phyloP scores from a whole-genome alignment of 2,329 filamentous ascomycete species.

The Macrophomina tecta region DNA sequence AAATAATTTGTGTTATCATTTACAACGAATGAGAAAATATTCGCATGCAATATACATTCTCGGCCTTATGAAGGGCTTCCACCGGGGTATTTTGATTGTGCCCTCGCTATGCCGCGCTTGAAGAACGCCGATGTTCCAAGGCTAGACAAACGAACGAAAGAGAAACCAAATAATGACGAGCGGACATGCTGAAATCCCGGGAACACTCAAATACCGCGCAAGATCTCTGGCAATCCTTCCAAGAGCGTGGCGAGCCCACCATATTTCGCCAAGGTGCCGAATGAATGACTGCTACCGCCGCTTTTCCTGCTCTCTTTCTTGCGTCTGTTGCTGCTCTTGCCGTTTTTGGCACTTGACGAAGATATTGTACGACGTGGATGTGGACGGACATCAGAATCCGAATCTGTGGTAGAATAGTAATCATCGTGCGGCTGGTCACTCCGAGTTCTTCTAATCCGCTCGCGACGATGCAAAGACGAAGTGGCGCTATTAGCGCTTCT shows the following conservation, averaged over 20 bases:
- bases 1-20: no score
- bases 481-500: constrained; percentile 4
- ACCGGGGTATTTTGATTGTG: no score
- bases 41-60: no score
- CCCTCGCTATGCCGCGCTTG: no score
- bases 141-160: neutral
- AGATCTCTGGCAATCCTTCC: constrained; percentile 36
- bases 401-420: constrained; percentile 12
- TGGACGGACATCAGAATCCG: constrained; percentile 16
- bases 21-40: no score
- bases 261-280: constrained; percentile 44
- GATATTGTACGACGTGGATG: constrained; percentile 1
- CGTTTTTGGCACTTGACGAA: neutral
- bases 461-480: constrained; percentile 11
- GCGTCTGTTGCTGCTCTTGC: constrained; percentile 31
- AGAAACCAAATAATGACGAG: neutral
- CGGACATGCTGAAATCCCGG: no score
- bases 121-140: no score
- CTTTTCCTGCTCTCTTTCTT: constrained; percentile 16
- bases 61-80: no score
- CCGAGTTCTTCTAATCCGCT: neutral
- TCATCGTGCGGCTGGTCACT: constrained; percentile 8
- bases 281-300: constrained; percentile 29
- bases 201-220: constrained; percentile 9
- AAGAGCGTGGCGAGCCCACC: constrained; percentile 46